Conservation (phyloP, 768 basidiomycete genomes). For the Pleurotus giganteus region DNA sequence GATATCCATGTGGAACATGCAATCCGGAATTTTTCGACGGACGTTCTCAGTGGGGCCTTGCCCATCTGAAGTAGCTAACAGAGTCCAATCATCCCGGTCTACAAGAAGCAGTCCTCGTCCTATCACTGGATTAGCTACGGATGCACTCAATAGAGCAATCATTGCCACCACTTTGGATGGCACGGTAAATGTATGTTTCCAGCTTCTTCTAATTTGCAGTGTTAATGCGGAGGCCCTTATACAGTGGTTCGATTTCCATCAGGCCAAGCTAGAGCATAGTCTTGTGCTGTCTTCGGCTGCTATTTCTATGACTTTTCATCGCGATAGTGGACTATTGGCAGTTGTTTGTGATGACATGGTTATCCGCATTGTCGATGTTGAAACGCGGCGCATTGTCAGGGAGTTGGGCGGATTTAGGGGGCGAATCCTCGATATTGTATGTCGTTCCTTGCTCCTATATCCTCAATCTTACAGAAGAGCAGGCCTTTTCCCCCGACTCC, state of each 20-base stretch:
- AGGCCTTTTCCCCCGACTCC: constrained; percentile 96
- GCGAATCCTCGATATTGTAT: constrained; percentile 84
- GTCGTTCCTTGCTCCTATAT: neutral
- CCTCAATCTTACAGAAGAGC: constrained; percentile 8
- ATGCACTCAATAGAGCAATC: constrained; percentile 78
- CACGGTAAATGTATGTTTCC: constrained; percentile 73
- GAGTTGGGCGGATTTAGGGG: constrained; percentile 84
- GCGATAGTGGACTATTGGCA: constrained; percentile 83
- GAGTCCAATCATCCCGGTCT: constrained; percentile 35
- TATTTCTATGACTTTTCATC: constrained; percentile 72
- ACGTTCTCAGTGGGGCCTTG: constrained; percentile 67
- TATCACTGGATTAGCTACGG: constrained; percentile 82
- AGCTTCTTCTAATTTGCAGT: neutral
- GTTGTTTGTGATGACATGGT: constrained; percentile 82
- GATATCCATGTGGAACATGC: constrained; percentile 95
- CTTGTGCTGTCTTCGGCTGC: constrained; percentile 66
- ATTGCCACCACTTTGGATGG: constrained; percentile 89
- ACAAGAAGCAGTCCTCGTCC: constrained; percentile 46
- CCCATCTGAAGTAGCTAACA: constrained; percentile 50
- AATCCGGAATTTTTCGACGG: constrained; percentile 85
- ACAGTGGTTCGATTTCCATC: constrained; percentile 97
- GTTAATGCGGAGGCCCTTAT: constrained; percentile 4
- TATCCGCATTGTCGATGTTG: constrained; percentile 87
- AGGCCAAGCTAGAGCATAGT: constrained; percentile 68
- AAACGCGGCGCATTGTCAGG: constrained; percentile 84